phyloP scores from a whole-genome alignment of 306 rosid species.

The Prunus mume region DNA sequence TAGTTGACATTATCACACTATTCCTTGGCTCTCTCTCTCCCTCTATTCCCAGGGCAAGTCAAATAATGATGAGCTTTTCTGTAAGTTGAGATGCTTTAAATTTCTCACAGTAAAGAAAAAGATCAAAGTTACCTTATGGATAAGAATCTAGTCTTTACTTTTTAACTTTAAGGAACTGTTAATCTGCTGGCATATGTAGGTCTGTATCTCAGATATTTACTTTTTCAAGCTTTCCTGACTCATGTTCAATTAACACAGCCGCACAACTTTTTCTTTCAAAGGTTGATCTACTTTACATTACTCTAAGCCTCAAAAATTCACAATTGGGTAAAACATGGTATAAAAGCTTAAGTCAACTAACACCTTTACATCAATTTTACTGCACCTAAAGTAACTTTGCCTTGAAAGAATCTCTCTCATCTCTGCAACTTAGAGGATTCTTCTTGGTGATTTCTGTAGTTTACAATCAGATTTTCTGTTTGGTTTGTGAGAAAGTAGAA shows the following conservation, averaged over 20 bases:
- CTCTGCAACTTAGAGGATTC: not conserved
- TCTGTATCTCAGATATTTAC: not conserved
- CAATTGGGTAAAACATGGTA: not conserved
- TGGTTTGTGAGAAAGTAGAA: not conserved
- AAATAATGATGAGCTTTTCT: not conserved
- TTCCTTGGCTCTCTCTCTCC: too few relatives aligned
- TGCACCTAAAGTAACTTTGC: not conserved
- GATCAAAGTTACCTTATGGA: too few relatives aligned
- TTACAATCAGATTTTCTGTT: conserved; percentile 4
- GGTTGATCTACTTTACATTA: not conserved
- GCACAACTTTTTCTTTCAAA: too few relatives aligned
- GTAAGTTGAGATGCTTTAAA: too few relatives aligned
- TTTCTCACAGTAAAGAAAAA: too few relatives aligned
- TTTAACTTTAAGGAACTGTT: not conserved
- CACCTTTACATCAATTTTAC: not conserved
- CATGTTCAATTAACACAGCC: not conserved
- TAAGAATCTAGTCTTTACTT: not conserved
- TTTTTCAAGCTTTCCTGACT: not conserved
- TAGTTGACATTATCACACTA: too few relatives aligned
- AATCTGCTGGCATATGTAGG: not conserved
- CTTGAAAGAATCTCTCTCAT: not conserved
- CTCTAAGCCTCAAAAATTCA: not conserved
- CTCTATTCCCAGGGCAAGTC: too few relatives aligned
- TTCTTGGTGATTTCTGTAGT: conserved; percentile 1
- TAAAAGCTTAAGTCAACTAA: not conserved